phyloP scores from a whole-genome alignment of 148 eudicot species.

The Vaccinium corymbosum region DNA sequence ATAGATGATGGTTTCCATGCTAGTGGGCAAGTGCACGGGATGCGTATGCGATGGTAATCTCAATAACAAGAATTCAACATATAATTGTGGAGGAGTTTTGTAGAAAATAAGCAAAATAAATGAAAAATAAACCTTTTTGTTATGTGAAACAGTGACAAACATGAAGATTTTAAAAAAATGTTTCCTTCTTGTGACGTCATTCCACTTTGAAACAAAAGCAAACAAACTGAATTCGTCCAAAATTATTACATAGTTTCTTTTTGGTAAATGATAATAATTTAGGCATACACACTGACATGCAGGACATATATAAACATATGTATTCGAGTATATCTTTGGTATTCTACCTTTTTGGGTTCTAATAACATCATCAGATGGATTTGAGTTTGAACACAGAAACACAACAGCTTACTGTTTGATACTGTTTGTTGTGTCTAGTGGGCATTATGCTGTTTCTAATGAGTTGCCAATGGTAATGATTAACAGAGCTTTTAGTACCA shows the following conservation, averaged over 20 bases:
- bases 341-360: neutral
- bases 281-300: no score
- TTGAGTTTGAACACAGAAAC: neutral
- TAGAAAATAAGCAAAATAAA: no score
- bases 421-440: neutral
- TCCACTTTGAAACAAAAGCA: no score
- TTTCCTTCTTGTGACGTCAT: no score
- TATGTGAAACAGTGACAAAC: no score
- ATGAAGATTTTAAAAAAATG: no score
- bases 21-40: neutral
- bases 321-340: neutral
- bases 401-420: neutral
- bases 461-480: neutral
- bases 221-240: no score
- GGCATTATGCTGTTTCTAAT: neutral
- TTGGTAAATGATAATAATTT: no score
- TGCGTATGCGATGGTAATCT: neutral
- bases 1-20: neutral
- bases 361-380: neutral
- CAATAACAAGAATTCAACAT: neutral
- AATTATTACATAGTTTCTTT: no score
- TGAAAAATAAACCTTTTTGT: no score
- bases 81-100: no score
- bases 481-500: neutral
- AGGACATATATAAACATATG: neutral